Percentiles rank a stretch among this genome's conserved stretches.
Conservation (phyloP, 495 filamentous ascomycete genomes). For the Aeminium ludgeri region DNA sequence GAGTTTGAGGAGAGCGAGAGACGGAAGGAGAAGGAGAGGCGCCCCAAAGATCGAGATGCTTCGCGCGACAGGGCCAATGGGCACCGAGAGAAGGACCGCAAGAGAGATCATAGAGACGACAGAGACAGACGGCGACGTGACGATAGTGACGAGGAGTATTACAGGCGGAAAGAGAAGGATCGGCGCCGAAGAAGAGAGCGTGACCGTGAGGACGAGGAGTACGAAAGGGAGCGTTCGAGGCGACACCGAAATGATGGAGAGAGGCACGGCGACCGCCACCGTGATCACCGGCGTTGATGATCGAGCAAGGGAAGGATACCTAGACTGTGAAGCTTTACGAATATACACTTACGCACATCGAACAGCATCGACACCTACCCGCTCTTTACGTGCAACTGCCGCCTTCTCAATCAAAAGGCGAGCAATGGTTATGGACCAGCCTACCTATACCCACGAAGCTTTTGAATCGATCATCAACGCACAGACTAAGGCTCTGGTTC, state of each 20-base stretch:
- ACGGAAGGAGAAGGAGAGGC: slow-evolving; percentile 34
- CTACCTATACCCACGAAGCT: no score
- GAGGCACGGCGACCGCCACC: slow-evolving; percentile 4
- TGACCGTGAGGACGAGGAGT: slow-evolving; percentile 5
- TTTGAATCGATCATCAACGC: no score
- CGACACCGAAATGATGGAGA: slow-evolving; percentile 7
- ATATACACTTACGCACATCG: no score
- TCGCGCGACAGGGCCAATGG: slow-evolving; percentile 6
- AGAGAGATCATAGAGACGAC: slow-evolving; percentile 17
- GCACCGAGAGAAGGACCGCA: slow-evolving; percentile 27
- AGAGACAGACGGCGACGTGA: slow-evolving; percentile 16
- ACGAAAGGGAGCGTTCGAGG: slow-evolving; percentile 6
- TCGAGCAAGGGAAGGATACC: no score
- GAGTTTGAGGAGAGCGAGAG: slow-evolving; percentile 29
- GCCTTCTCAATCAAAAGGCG: no score
- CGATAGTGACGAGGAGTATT: slow-evolving; percentile 14
- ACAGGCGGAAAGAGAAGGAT: slow-evolving; percentile 12
- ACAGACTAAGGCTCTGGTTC: no score
- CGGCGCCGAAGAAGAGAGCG: slow-evolving; percentile 8
- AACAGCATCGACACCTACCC: no score
- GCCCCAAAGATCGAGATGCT: slow-evolving; percentile 29
- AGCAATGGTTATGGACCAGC: no score
- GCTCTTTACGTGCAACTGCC: no score
- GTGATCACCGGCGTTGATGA: slow-evolving; percentile 7
- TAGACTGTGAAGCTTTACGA: no score